phyloP scores from a whole-genome alignment of 1,284 basidiomycete genomes.

The Pholiota adiposa region DNA sequence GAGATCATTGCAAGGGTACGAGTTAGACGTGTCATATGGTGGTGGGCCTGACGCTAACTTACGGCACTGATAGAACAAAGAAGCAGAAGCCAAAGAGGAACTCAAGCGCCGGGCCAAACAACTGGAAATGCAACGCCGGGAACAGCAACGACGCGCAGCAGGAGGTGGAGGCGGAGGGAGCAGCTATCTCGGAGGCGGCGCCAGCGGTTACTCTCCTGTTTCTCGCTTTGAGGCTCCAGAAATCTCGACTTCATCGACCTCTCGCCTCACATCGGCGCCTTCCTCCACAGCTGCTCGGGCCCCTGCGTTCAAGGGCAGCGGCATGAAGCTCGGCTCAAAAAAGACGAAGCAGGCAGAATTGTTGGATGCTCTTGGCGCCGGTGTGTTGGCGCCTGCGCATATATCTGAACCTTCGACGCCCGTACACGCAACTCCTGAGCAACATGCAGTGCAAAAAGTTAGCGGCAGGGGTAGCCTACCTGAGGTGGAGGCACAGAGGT shows the following conservation, averaged over 20 bases:
- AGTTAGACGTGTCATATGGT: constrained; percentile 13
- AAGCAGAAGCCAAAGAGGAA: constrained; percentile 99
- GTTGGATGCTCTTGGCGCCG: constrained; percentile 86
- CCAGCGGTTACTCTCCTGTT: constrained; percentile 70
- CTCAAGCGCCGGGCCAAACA: constrained; percentile 98
- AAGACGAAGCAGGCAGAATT: constrained; percentile 89
- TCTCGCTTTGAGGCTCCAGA: constrained; percentile 70
- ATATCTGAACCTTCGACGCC: constrained; percentile 59
- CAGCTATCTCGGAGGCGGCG: constrained; percentile 66
- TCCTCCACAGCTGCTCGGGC: constrained; percentile 57
- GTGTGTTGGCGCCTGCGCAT: constrained; percentile 58
- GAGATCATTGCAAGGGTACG: constrained; percentile 95
- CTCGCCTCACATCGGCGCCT: constrained; percentile 47
- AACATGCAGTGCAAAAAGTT: constrained; percentile 42
- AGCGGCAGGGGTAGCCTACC: constrained; percentile 69
- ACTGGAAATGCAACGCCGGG: constrained; percentile 96
- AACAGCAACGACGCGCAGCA: constrained; percentile 82
- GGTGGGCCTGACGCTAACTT: neutral
- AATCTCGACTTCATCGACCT: constrained; percentile 35
- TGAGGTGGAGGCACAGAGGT: constrained; percentile 81
- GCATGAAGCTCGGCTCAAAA: constrained; percentile 98
- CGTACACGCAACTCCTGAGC: constrained; percentile 44
- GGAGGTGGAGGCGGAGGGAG: constrained; percentile 50
- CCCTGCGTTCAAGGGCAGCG: constrained; percentile 91
- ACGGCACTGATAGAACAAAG: constrained; percentile 78